phyloP scores from a whole-genome alignment of 2,329 filamentous ascomycete genomes.

The Didymellaceae sp. region DNA sequence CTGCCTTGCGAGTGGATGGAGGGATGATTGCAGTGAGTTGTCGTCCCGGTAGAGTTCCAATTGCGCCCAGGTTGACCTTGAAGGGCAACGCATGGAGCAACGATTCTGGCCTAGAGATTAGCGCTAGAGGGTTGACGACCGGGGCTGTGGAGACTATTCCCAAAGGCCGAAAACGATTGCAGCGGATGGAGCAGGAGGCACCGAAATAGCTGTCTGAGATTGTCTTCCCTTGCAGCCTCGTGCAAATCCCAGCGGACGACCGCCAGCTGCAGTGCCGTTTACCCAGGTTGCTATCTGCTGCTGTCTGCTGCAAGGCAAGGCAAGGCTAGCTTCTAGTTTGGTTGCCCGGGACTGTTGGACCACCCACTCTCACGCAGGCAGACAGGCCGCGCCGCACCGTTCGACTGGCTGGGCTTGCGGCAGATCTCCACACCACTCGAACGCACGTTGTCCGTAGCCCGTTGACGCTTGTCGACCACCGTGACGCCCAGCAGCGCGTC shows the following conservation, averaged over 20 bases:
- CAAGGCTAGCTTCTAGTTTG: background rate
- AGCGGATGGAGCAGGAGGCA: background rate
- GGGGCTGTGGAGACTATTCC: slow-evolving; percentile 5
- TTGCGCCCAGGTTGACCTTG: slow-evolving; percentile 5
- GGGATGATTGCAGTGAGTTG: background rate
- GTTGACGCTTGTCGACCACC: slow-evolving; percentile 8
- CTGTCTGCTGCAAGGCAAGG: background rate
- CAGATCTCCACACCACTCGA: slow-evolving; percentile 16
- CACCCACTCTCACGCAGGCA: background rate
- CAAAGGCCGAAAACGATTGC: background rate
- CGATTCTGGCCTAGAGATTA: slow-evolving; percentile 3
- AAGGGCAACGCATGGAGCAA: slow-evolving; percentile 7
- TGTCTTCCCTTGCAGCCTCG: slow-evolving; percentile 16
- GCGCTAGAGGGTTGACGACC: slow-evolving; percentile 2
- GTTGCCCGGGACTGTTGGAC: background rate
- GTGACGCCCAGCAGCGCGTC: slow-evolving; percentile 12
- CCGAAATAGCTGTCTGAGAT: slow-evolving; percentile 2
- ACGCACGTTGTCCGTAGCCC: slow-evolving; percentile 21
- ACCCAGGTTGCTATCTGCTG: background rate
- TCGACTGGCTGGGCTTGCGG: slow-evolving; percentile 10
- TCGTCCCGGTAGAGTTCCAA: slow-evolving; percentile 9
- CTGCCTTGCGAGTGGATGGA: background rate
- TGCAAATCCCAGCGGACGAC: background rate
- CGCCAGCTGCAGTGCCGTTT: slow-evolving; percentile 4
- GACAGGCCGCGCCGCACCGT: slow-evolving; percentile 4